phyloP scores from a whole-genome alignment of 2,329 filamentous ascomycete genomes.

The Hymenoscyphus fraxineus region DNA sequence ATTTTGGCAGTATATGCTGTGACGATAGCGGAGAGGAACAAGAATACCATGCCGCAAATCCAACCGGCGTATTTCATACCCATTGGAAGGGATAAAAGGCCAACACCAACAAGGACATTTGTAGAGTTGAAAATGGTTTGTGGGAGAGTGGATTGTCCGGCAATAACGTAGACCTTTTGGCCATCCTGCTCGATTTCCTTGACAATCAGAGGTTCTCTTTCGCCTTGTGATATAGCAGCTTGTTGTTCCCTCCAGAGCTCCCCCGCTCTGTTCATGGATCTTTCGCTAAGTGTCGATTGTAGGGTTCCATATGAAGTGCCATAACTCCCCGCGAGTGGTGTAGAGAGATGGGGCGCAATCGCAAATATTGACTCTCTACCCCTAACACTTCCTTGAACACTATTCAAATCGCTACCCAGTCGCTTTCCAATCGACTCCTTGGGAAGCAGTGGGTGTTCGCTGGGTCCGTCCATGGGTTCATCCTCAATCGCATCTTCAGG shows the following conservation, averaged over 20 bases:
- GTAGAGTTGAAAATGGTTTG: conserved; percentile 95
- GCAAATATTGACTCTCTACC: conserved; percentile 52
- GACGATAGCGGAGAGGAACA: conserved; percentile 68
- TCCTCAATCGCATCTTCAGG: conserved; percentile 32
- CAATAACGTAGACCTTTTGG: conserved; percentile 75
- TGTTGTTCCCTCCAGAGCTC: conserved; percentile 51
- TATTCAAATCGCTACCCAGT: conserved; percentile 23
- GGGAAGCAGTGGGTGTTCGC: conserved; percentile 36
- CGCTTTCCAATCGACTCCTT: conserved; percentile 34
- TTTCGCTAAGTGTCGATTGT: conserved; percentile 27
- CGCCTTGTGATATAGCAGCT: conserved; percentile 46
- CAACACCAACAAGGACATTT: conserved; percentile 80
- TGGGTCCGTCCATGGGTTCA: conserved; percentile 16
- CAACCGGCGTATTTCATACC: conserved; percentile 85
- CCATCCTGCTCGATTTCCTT: conserved; percentile 88
- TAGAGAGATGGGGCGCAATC: conserved; percentile 57
- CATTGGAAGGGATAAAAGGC: conserved; percentile 81
- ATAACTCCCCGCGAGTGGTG: conserved; percentile 70
- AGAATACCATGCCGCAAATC: conserved; percentile 73
- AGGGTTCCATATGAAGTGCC: conserved; percentile 57
- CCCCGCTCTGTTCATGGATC: conserved; percentile 50
- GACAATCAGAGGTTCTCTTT: conserved; percentile 73
- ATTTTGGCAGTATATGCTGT: conserved; percentile 85
- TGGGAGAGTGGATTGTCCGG: conserved; percentile 90
- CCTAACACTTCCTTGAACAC: conserved; percentile 33